Conservation (phyloP, 805 yeast species). For the Nakazawaea anatomiae region DNA sequence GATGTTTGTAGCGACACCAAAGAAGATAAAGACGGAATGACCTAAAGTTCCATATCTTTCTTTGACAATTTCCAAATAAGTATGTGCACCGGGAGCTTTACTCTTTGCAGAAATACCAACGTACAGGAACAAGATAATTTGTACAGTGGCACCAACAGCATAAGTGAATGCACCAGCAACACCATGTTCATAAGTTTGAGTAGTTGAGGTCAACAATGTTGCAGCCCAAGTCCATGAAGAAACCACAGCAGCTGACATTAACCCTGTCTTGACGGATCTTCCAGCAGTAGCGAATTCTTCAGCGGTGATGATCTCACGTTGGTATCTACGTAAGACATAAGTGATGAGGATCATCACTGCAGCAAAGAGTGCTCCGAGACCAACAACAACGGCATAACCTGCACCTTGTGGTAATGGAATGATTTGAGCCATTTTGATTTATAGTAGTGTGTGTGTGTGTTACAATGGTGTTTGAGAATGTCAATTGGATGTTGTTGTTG, state of each 20-base stretch:
- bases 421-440: constrained; percentile 1
- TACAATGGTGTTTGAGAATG: no score
- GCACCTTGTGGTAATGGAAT: constrained; percentile 54
- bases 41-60: constrained; percentile 76
- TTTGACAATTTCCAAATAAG: constrained; percentile 79
- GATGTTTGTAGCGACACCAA: constrained; percentile 83
- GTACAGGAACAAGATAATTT: constrained; percentile 79
- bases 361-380: constrained; percentile 73
- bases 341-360: constrained; percentile 76
- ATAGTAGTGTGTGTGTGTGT: no score
- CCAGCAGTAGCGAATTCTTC: constrained; percentile 95
- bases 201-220: constrained; percentile 65
- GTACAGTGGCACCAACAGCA: constrained; percentile 90
- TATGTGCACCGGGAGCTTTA: constrained; percentile 88
- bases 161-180: constrained; percentile 77
- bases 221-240: constrained; percentile 96
- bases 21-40: constrained; percentile 66
- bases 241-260: constrained; percentile 86
- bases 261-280: constrained; percentile 76
- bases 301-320: constrained; percentile 81
- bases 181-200: constrained; percentile 77
- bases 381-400: constrained; percentile 85
- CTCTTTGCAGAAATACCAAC: constrained; percentile 85
- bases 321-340: constrained; percentile 65
- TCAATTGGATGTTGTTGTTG: no score